phyloP scores from a whole-genome alignment of 768 basidiomycete genomes.

The Lactarius hengduanensis region DNA sequence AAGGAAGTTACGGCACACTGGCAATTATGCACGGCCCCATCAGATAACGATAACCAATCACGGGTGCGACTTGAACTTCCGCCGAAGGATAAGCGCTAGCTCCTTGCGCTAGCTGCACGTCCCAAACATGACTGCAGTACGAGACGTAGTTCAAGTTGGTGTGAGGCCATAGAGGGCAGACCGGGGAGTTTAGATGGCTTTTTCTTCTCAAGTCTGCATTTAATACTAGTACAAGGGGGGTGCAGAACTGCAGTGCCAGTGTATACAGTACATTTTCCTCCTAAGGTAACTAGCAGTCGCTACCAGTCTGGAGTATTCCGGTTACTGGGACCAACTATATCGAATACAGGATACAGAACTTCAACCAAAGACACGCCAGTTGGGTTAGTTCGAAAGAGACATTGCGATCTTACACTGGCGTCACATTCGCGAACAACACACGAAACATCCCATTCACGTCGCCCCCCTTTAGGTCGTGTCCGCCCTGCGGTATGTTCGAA shows the following conservation, averaged over 20 bases:
- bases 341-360: background rate
- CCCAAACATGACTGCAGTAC: background rate
- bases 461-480: background rate
- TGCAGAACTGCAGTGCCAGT: too few species aligned
- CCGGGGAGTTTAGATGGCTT: background rate
- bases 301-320: too few species aligned
- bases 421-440: background rate
- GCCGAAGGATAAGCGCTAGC: background rate
- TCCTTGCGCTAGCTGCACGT: background rate
- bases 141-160: background rate
- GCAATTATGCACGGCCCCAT: background rate
- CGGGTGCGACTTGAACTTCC: background rate
- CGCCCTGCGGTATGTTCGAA: background rate
- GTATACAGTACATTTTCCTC: too few species aligned
- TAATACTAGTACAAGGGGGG: too few species aligned
- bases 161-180: background rate
- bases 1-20: background rate
- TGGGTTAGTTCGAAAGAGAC: background rate
- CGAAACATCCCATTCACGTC: background rate
- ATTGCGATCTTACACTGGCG: background rate
- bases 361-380: background rate
- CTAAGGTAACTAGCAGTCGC: too few species aligned
- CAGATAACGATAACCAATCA: background rate
- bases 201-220: too few species aligned
- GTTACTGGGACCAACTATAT: too few species aligned